phyloP scores from a whole-genome alignment of 495 filamentous ascomycete genomes.

The Daldinia decipiens region DNA sequence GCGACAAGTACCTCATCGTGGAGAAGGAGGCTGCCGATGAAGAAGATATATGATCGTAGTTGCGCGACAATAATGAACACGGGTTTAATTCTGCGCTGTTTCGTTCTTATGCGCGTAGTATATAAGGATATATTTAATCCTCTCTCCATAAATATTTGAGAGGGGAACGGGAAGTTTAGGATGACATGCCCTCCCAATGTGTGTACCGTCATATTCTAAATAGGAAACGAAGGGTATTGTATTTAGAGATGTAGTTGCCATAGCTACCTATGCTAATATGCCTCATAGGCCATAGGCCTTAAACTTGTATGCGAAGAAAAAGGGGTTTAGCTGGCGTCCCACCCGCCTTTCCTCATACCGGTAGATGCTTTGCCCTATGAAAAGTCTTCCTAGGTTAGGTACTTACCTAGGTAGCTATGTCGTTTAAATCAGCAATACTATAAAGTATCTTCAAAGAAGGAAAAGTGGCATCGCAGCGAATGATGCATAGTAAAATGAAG shows the following conservation, averaged over 20 bases:
- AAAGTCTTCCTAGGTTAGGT: too few relatives aligned
- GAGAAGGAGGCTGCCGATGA: conserved; percentile 70
- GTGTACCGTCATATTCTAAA: neutral
- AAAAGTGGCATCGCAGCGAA: neutral
- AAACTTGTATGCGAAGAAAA: too few relatives aligned
- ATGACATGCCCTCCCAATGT: conserved; percentile 7
- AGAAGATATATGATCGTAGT: conserved; percentile 61
- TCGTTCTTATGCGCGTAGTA: neutral
- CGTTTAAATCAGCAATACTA: neutral
- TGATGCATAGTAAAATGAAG: neutral
- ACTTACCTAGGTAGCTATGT: neutral
- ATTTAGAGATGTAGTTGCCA: too few relatives aligned
- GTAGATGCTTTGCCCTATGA: too few relatives aligned
- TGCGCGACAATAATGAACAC: neutral
- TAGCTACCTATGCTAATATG: too few relatives aligned
- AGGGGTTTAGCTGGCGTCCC: too few relatives aligned
- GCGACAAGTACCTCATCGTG: conserved; percentile 68
- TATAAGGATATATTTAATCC: neutral
- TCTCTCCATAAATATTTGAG: neutral
- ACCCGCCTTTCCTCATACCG: too few relatives aligned
- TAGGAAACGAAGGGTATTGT: neutral
- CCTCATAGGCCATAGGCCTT: too few relatives aligned
- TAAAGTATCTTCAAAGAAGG: neutral
- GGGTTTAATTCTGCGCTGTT: neutral
- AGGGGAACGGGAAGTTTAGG: neutral